Conservation (phyloP, 164 flowering plant species). For the Echeveria elegans region DNA sequence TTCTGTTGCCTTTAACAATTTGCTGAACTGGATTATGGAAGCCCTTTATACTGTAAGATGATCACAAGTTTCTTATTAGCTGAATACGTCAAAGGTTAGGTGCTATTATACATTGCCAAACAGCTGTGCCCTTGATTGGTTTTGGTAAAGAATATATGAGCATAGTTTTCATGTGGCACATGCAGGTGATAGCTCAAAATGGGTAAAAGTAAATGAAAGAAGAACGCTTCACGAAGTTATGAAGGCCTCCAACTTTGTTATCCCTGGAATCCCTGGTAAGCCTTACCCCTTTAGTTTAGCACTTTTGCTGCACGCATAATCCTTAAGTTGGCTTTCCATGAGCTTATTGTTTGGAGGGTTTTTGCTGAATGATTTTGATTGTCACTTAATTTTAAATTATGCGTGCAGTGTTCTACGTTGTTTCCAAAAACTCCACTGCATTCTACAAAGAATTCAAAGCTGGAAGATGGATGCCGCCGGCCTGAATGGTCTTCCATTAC, state of each 20-base stretch:
- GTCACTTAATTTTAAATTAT: slow-evolving; percentile 1
- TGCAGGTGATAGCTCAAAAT: slow-evolving; percentile 31
- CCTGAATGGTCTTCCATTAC: slow-evolving; percentile 14
- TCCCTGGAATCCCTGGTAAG: slow-evolving; percentile 86
- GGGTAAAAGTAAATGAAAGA: slow-evolving; percentile 71
- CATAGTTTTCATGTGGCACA: not conserved
- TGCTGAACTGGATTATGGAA: too few relatives aligned
- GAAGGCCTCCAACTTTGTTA: slow-evolving; percentile 44
- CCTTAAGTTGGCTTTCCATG: not conserved
- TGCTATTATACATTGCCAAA: not conserved
- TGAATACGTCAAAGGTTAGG: not conserved
- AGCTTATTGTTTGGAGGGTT: not conserved
- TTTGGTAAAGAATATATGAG: not conserved
- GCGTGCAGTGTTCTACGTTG: slow-evolving; percentile 69
- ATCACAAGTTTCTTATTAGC: not conserved
- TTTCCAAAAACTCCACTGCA: slow-evolving; percentile 50
- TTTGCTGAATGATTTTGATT: not conserved
- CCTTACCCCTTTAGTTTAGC: not conserved
- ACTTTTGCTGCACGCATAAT: not conserved
- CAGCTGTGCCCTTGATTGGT: not conserved
- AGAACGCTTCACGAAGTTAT: slow-evolving; percentile 59
- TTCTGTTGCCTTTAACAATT: too few relatives aligned
- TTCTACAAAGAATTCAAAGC: slow-evolving; percentile 70
- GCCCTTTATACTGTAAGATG: not conserved
- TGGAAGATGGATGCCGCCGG: slow-evolving; percentile 64